Evolutionary conservation across 345 rosid genomes (phyloP).

Genomic region (Salix arbutifolia): DNA sequence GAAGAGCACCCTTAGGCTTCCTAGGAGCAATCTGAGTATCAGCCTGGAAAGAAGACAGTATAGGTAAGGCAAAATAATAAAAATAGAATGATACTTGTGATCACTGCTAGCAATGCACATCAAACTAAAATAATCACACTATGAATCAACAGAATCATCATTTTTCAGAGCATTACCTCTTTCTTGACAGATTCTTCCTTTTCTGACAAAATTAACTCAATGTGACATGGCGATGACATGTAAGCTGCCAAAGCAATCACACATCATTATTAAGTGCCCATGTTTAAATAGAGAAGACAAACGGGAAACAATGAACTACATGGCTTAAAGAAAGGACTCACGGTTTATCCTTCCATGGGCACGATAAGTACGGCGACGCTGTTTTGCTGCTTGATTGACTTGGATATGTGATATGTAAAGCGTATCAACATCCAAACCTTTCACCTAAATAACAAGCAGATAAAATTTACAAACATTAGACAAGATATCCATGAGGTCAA

Average conservation of each 20-base stretch:
- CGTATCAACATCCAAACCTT: slow-evolving; percentile 71
- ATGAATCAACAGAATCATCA: too few relatives aligned
- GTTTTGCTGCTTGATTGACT: slow-evolving; percentile 71
- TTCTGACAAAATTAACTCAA: slow-evolving; percentile 58
- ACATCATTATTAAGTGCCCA: not conserved
- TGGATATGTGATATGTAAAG: slow-evolving; percentile 65
- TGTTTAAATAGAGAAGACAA: not conserved
- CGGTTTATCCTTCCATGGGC: slow-evolving; percentile 84
- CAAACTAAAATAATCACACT: too few relatives aligned
- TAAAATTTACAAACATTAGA: not conserved
- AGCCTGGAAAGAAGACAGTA: slow-evolving; percentile 49
- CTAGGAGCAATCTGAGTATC: slow-evolving; percentile 54
- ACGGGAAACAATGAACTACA: not conserved
- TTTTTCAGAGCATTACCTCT: slow-evolving; percentile 38
- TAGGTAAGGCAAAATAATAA: too few relatives aligned
- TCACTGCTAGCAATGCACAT: too few relatives aligned
- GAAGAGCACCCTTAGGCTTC: slow-evolving; percentile 31
- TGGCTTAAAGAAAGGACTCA: slow-evolving; percentile 22
- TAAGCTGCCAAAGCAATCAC: slow-evolving; percentile 43
- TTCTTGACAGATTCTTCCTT: slow-evolving; percentile 65
- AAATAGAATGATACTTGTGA: too few relatives aligned
- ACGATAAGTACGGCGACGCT: slow-evolving; percentile 66
- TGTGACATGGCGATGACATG: slow-evolving; percentile 77
- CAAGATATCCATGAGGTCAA: not conserved
- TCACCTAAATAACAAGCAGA: slow-evolving; percentile 34